Percentiles rank a stretch among this genome's conserved stretches.
These are phyloP conservation scores for Lentinula edodes DNA, from an alignment of 768 basidiomycete species.

Conservation along the genomic window DNA sequence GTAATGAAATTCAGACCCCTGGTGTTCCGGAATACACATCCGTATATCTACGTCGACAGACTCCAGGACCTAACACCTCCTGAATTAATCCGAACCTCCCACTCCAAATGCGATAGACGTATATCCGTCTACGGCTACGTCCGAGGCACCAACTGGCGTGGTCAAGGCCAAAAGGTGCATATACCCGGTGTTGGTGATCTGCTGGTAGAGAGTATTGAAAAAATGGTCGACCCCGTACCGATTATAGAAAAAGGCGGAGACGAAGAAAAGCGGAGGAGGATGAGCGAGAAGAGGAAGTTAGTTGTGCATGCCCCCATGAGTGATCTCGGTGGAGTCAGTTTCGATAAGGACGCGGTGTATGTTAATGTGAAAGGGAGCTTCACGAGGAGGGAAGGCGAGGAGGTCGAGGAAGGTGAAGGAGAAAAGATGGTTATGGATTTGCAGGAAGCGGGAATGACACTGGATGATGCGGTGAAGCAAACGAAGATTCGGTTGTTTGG, in stretches of 20 bases:
- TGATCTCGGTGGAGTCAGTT: conserved; percentile 93
- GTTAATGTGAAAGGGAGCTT: conserved; percentile 97
- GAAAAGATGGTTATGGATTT: conserved; percentile 97
- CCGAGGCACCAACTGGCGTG: conserved; percentile 78
- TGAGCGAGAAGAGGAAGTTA: conserved; percentile 92
- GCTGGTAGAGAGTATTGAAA: conserved; percentile 63
- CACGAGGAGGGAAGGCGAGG: conserved; percentile 62
- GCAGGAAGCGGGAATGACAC: conserved; percentile 78
- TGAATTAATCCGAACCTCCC: conserved; percentile 67
- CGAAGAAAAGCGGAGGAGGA: conserved; percentile 84
- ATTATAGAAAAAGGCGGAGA: conserved; percentile 69
- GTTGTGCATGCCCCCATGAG: conserved; percentile 98
- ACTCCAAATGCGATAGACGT: conserved; percentile 90
- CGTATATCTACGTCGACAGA: conserved; percentile 92
- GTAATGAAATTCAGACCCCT: conserved; percentile 99
- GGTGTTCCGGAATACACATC: conserved; percentile 91
- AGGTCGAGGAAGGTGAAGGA: conserved; percentile 74
- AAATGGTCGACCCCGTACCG: conserved; percentile 93
- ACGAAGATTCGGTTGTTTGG: conserved; percentile 83
- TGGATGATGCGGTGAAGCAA: conserved; percentile 76
- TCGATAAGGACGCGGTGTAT: conserved; percentile 98
- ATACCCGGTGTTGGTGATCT: conserved; percentile 95
- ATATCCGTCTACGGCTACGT: conserved; percentile 95
- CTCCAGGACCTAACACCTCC: conserved; percentile 92
- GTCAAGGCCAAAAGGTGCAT: conserved; percentile 70